Evolutionary conservation across 441 rosid genomes (phyloP).

Genomic region (Syzygium syzygioides): DNA sequence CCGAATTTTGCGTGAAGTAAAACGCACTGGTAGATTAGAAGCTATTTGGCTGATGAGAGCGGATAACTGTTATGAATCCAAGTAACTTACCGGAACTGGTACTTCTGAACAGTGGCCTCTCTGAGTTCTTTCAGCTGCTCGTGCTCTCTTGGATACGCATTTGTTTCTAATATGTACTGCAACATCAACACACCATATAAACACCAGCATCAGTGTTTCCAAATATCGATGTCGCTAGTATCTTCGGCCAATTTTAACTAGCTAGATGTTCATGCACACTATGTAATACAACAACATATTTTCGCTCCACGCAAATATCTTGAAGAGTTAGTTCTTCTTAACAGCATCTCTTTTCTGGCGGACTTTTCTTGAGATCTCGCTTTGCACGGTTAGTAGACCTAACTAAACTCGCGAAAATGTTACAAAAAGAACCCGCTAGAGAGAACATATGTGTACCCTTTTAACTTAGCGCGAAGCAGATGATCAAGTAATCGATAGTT

Average conservation of each 20-base stretch:
- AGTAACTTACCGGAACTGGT: conserved; percentile 8
- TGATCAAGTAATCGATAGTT: not conserved
- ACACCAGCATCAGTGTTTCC: not conserved
- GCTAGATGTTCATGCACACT: not conserved
- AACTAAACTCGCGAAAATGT: not conserved
- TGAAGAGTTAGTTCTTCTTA: not conserved
- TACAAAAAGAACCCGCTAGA: not conserved
- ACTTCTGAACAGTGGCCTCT: conserved; percentile 29
- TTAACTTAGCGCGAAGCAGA: not conserved
- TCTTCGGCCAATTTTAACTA: not conserved
- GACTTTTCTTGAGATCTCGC: not conserved
- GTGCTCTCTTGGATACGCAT: conserved; percentile 48
- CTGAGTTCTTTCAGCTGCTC: too few species aligned
- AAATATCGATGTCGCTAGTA: not conserved
- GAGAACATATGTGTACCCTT: not conserved
- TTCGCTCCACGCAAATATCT: not conserved
- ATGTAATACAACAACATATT: not conserved
- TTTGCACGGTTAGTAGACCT: not conserved
- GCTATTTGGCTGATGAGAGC: not conserved
- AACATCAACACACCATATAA: not conserved
- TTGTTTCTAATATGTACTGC: conserved; percentile 43
- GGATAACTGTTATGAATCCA: not conserved
- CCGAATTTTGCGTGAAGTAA: not conserved
- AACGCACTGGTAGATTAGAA: not conserved
- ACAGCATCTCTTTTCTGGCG: not conserved